A percentile compares a stretch with the other conserved stretches of the same genome.
Conservation (phyloP, 257 asterid species). For the Petunia axillaris region DNA sequence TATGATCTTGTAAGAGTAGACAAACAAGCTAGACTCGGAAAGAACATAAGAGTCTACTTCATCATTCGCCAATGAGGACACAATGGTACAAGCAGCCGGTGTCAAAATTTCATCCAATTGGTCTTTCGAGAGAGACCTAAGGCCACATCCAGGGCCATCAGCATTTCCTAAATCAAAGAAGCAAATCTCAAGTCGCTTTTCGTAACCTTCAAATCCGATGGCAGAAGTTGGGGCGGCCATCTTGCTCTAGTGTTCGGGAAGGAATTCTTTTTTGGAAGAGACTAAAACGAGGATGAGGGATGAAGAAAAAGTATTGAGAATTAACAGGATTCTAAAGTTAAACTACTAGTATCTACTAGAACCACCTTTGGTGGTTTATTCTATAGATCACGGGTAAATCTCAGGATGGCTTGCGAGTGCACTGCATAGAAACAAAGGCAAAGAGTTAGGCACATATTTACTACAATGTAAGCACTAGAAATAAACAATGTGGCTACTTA, state of each 20-base stretch:
- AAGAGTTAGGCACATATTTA: not conserved
- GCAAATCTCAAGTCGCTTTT: constrained; percentile 77
- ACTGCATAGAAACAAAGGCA: constrained; percentile 47
- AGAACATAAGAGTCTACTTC: constrained; percentile 79
- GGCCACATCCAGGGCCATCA: constrained; percentile 54
- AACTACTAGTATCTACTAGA: constrained; percentile 32
- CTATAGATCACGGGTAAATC: constrained; percentile 27
- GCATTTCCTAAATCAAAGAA: constrained; percentile 55
- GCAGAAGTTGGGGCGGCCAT: constrained; percentile 66
- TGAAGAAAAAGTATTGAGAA: constrained; percentile 28
- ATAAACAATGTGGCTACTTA: not conserved
- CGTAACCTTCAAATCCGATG: constrained; percentile 87
- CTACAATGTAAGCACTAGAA: not conserved
- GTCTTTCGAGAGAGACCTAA: constrained; percentile 58
- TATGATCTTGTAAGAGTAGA: constrained; percentile 69
- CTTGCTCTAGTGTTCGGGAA: constrained; percentile 27
- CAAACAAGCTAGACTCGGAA: constrained; percentile 88
- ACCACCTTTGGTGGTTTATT: constrained; percentile 38
- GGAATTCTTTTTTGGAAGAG: constrained; percentile 33
- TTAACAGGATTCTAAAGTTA: constrained; percentile 29
- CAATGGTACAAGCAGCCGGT: constrained; percentile 87
- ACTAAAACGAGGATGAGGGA: constrained; percentile 40
- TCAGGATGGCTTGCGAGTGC: constrained; percentile 91
- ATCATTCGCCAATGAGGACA: constrained; percentile 63
- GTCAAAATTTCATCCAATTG: constrained; percentile 73